Evolutionary conservation across 768 basidiomycete species (phyloP).

Genomic region (Lanmaoa rubissima): DNA sequence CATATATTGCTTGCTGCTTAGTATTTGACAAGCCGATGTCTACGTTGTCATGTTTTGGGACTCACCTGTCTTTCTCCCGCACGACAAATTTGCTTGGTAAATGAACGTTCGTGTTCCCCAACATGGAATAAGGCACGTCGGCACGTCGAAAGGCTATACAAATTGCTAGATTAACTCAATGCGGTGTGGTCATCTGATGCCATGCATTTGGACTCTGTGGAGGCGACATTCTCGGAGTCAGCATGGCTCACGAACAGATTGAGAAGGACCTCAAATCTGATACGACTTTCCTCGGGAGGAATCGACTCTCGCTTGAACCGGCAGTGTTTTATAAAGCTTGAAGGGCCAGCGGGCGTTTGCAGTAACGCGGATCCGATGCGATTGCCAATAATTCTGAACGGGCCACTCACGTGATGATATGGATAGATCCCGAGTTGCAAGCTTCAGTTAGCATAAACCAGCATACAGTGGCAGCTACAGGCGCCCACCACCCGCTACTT

Average conservation of each 20-base stretch:
- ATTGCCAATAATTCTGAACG: too few species aligned
- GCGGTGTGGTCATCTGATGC: neutral
- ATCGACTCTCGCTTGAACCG: too few species aligned
- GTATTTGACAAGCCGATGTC: neutral
- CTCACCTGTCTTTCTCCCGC: neutral
- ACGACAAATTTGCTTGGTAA: neutral
- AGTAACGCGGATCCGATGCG: too few species aligned
- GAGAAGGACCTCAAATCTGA: neutral
- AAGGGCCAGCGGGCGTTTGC: too few species aligned
- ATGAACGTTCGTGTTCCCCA: neutral
- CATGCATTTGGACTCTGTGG: neutral
- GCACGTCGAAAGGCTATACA: neutral
- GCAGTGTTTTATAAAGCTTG: too few species aligned
- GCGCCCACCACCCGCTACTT: too few species aligned
- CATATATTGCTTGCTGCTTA: neutral
- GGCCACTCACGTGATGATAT: too few species aligned
- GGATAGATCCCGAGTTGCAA: too few species aligned
- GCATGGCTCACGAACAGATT: neutral
- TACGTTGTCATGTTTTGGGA: conserved; percentile 3
- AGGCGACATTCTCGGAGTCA: neutral
- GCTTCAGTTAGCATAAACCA: too few species aligned
- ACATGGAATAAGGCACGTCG: neutral
- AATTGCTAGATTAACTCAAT: neutral
- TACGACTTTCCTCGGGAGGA: neutral
- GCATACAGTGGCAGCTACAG: too few species aligned